Conservation (phyloP, 139 green algal species). For the Closterium sp. region DNA sequence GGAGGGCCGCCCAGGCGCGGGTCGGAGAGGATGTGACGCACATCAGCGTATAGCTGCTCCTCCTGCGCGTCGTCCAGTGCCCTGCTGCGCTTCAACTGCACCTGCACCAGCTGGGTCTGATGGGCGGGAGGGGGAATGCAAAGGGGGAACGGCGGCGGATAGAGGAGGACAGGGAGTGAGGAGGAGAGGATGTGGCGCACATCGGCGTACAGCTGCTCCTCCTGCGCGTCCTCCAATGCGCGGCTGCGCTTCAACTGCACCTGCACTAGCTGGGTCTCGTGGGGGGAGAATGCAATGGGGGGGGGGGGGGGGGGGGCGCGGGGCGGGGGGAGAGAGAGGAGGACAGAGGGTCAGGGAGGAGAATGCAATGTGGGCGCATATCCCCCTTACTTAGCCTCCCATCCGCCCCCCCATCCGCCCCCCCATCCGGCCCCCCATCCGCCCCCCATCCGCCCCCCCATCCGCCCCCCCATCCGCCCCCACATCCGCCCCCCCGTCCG, state of each 20-base stretch:
- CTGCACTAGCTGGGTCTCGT: slow-evolving; percentile 20
- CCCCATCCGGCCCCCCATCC: too few relatives aligned
- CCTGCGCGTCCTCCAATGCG: neutral
- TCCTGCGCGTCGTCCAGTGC: slow-evolving; percentile 14
- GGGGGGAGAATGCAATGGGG: neutral
- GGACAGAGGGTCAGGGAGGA: too few relatives aligned
- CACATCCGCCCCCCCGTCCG: neutral
- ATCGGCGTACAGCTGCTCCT: slow-evolving; percentile 25
- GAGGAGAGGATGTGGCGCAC: neutral
- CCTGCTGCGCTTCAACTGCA: slow-evolving; percentile 12
- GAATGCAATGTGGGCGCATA: too few relatives aligned
- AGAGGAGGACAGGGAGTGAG: neutral
- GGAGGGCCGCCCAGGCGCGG: neutral
- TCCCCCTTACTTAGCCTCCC: too few relatives aligned
- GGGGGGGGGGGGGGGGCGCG: neutral
- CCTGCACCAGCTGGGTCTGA: slow-evolving; percentile 23
- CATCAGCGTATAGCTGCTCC: slow-evolving; percentile 23
- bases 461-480: too few relatives aligned
- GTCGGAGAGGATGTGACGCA: slow-evolving; percentile 6
- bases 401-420: too few relatives aligned
- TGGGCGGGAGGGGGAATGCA: neutral
- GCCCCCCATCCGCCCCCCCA: too few relatives aligned
- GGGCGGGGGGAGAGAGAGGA: neutral
- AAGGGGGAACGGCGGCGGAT: neutral
- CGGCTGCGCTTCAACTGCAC: slow-evolving; percentile 14